A percentile compares a stretch with the other conserved stretches of the same genome.
Conservation (phyloP, 2,329 filamentous ascomycete genomes). For the Verticillium zaregamsianum region DNA sequence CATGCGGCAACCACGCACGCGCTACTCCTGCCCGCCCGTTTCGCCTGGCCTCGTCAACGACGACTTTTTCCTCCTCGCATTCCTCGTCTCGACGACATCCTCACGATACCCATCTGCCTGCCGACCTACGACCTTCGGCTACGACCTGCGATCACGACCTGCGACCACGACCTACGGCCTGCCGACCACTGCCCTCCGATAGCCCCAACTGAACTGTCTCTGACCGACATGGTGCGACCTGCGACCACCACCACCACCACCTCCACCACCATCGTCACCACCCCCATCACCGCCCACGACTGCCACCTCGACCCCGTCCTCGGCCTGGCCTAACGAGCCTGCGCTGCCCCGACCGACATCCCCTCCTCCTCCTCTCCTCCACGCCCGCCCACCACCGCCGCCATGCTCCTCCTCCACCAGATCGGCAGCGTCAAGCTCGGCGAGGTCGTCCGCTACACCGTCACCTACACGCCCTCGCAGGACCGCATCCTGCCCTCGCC, state of each 20-base stretch:
- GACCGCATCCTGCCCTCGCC: slow-evolving; percentile 90
- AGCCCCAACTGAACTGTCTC: not conserved
- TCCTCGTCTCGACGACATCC: not conserved
- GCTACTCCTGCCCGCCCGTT: not conserved
- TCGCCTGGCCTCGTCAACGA: not conserved
- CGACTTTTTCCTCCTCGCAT: not conserved
- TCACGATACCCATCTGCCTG: not conserved
- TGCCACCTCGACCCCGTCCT: not conserved
- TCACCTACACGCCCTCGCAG: slow-evolving; percentile 85
- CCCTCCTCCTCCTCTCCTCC: not conserved
- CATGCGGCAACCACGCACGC: not conserved
- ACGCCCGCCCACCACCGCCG: slow-evolving; percentile 11
- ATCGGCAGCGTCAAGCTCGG: slow-evolving; percentile 89
- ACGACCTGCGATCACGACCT: too few relatives aligned
- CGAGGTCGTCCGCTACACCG: slow-evolving; percentile 85
- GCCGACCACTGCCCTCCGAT: not conserved
- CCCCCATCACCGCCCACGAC: not conserved
- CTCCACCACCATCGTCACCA: not conserved
- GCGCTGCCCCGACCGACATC: not conserved
- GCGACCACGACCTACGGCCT: not conserved
- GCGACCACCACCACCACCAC: not conserved
- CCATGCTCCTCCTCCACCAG: slow-evolving; percentile 89
- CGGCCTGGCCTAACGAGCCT: not conserved
- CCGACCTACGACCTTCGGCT: too few relatives aligned
- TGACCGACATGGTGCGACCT: not conserved